A percentile compares a stretch with the other conserved stretches of the same genome.
These are phyloP conservation scores for Syzygium malaccense DNA, from an alignment of 441 rosid species.

Conservation along the genomic window DNA sequence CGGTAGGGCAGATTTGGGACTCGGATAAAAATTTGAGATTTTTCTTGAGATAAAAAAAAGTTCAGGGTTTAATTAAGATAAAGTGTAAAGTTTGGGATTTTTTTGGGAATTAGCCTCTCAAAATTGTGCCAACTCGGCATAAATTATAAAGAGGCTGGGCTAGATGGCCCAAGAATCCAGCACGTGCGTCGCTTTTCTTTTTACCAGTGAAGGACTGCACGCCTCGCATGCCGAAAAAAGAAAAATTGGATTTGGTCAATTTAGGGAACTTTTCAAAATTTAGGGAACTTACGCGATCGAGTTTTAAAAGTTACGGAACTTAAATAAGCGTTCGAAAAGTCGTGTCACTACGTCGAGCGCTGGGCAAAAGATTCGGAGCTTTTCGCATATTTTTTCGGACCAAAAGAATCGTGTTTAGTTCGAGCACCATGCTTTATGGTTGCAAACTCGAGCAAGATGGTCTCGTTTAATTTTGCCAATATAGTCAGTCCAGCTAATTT, in stretches of 20 bases:
- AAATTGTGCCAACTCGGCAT: not conserved
- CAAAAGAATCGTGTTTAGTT: not conserved
- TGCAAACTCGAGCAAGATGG: not conserved
- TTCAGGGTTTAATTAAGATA: no score
- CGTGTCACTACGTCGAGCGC: not conserved
- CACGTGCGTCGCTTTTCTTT: not conserved
- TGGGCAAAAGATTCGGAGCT: not conserved
- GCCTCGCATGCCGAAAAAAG: not conserved
- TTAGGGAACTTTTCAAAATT: not conserved
- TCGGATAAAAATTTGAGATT: no score
- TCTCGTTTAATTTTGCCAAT: not conserved
- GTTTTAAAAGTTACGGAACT: not conserved
- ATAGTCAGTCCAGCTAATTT: no score
- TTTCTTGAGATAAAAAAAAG: no score
- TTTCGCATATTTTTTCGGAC: not conserved
- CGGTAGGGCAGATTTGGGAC: no score
- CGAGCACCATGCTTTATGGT: not conserved
- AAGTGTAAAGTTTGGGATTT: no score
- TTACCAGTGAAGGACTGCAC: not conserved
- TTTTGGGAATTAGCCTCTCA: no score
- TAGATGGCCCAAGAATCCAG: no score
- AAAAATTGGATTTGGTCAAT: not conserved
- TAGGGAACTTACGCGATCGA: not conserved
- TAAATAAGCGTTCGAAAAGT: not conserved
- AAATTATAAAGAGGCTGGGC: not conserved